Base-by-base conservation (phyloP, 495 filamentous ascomycete species). In the Lasiosphaeria ovina region DNA sequence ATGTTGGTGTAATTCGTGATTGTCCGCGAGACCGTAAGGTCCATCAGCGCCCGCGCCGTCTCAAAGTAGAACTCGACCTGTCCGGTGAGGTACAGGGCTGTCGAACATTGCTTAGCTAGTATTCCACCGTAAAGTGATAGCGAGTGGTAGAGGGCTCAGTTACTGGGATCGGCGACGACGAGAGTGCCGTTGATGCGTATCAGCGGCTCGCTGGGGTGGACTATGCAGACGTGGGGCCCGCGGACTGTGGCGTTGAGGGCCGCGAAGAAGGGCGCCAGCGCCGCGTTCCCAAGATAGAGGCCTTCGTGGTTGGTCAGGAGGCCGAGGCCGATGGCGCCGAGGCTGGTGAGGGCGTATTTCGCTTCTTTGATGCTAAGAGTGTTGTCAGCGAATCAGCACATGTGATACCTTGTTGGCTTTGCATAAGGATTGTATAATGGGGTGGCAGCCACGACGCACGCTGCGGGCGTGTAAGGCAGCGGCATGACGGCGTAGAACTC, bases 291-390 rank as follows among this genome's bases (percentile, higher is more conserved):
- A 6, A 59, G 57, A 10, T 59, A 59, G 4, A 51, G 40, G 6
- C 57, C 57, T 31, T 59, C 57, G 17, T 59, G 35, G 31, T 59
- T 59, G n/a, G 57, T 59, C 31, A 59, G 47, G 1, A 59, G 57
- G 4, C 47, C 34, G 31, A 59, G 34, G 35, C 57, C 57, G 34
- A 51, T 16, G 45, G 57, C 57, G 14, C 48, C 48, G 0, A 59
- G 47, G 8, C n/a, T 31, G 16, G 45, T 35, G 35, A 59, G 57
- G 8, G 44, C 48, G 48, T 59, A 51, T n/a, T 59, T 36, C 6
- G 57, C n/a, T 52, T 59, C 57, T 35, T 59, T 52, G 32, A 59
- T 35, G 16, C 32, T 51, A 11, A 48, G 34, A 11, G 17, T 51
- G 33, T 34, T 51, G 47, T 14, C 4, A 45, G 42, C 3, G 38